These are phyloP conservation scores for Chloranthus sessilifolius DNA, from an alignment of 164 flowering plant species.

Conservation along the genomic window DNA sequence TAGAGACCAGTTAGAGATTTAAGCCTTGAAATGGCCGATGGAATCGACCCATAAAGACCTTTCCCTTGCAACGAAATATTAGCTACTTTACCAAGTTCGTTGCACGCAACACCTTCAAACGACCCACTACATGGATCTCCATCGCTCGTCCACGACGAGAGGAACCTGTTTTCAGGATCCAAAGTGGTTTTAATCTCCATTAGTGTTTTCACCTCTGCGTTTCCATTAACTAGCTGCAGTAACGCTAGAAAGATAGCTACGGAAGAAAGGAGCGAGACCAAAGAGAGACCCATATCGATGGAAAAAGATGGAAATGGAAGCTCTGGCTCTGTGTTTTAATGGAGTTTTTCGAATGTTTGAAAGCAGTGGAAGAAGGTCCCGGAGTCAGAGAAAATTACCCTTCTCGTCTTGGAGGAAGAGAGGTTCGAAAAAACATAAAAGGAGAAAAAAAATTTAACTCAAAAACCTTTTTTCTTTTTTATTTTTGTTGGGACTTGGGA, in stretches of 20 bases:
- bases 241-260: conserved; percentile 2
- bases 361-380: too few species aligned
- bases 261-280: conserved; percentile 10
- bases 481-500: too few species aligned
- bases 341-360: too few species aligned
- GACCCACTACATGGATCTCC: conserved; percentile 58
- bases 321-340: too few species aligned
- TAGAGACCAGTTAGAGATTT: conserved; percentile 77
- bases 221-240: conserved; percentile 16
- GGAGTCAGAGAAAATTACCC: too few species aligned
- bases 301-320: too few species aligned
- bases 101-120: conserved; percentile 82
- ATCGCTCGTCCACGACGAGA: conserved; percentile 63
- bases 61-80: conserved; percentile 84
- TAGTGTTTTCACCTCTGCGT: conserved; percentile 44
- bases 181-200: conserved; percentile 59
- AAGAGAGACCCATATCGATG: neutral
- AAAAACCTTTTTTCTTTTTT: too few species aligned
- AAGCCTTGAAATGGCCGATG: conserved; percentile 61
- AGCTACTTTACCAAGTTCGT: conserved; percentile 60
- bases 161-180: conserved; percentile 53
- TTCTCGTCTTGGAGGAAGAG: too few species aligned
- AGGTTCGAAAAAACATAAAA: too few species aligned
- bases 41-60: conserved; percentile 67
- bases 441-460: too few species aligned